Base-by-base conservation (phyloP, 1,139 yeast genomes). In the Yamadazyma siamensis region DNA sequence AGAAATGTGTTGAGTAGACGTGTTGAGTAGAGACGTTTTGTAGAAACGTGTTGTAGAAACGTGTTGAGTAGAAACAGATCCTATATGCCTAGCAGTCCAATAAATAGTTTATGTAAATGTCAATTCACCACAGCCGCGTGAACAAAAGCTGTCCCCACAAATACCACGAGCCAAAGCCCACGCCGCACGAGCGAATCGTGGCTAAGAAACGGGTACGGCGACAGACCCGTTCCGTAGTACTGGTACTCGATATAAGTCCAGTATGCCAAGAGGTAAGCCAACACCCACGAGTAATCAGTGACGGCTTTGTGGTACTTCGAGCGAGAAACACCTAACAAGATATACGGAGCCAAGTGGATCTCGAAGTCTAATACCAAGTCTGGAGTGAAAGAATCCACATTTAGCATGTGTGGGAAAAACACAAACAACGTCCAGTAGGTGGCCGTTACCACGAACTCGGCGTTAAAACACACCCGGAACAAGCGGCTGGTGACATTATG, bases 301-400 rank as follows among this genome's bases (percentile, higher is more conserved):
- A 8, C 13, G 10, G 13, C 18, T 13, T 19, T 18, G 5, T 18
- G 14, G 21, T 8, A 21, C 7, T n/a, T 18, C 9, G 6, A 16
- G 10, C 6, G n/a, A 8, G 17, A 26, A 15, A 27, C 15, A 11
- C 30, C 12, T 17, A 44, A 31, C 9, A 35, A 31, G n/a, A 40
- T 2, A 15, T 48, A 54, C 2, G 61, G 61, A 15, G 51, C 35
- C 16, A 54, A 34, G 33, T 55, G 61, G 15, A 51, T 49, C 28
- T 48, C 39, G 19, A 54, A 33, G 26, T 55, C 60, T 22, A 54
- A 33, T 15, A 25, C 9, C 23, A 38, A 30, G 2, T 39, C 30
- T 5, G 51, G 50, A 3, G 43, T 40, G 23, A 51, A 47, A 6
- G 49, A 25, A 22, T 47, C 55, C 5, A 34, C 25, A 30, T 54